Conservation (phyloP, 345 rosid genomes). For the Brassica incana region DNA sequence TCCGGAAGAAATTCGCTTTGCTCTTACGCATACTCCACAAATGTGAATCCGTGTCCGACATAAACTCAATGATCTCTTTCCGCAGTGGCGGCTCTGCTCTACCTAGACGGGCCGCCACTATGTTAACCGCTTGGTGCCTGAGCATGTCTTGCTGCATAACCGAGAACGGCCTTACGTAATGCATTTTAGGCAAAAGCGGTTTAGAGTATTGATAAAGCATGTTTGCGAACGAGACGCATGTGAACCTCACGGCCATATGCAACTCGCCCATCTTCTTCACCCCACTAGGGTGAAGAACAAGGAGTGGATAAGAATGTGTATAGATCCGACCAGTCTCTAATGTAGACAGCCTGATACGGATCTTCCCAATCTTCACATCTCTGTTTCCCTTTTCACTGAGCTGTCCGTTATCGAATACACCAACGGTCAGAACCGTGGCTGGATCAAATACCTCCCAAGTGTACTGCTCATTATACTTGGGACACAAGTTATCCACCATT, state of each 20-base stretch:
- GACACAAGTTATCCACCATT: conserved; percentile 73
- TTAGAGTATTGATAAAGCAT: conserved; percentile 83
- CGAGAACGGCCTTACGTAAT: conserved; percentile 75
- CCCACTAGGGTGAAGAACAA: conserved; percentile 84
- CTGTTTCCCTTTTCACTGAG: conserved; percentile 65
- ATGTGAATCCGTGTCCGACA: conserved; percentile 93
- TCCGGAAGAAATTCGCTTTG: conserved; percentile 87
- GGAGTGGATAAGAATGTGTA: conserved; percentile 87
- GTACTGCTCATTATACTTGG: conserved; percentile 94
- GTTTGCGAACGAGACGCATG: conserved; percentile 74
- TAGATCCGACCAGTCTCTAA: conserved; percentile 87
- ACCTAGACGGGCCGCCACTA: conserved; percentile 76
- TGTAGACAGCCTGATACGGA: conserved; percentile 86
- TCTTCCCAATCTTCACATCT: conserved; percentile 90
- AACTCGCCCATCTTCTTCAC: conserved; percentile 97
- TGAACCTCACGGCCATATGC: conserved; percentile 83
- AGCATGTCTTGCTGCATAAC: conserved; percentile 88
- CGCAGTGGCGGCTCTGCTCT: conserved; percentile 94
- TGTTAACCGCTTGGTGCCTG: conserved; percentile 78
- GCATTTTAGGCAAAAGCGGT: conserved; percentile 96
- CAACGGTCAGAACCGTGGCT: conserved; percentile 86
- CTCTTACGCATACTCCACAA: conserved; percentile 98
- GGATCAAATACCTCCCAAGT: conserved; percentile 98
- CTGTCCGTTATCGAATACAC: conserved; percentile 92
- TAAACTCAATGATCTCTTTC: conserved; percentile 91